Evolutionary conservation across 129 eudicot genomes (phyloP), one percentile per base, ranked within the genome.

Genomic region (Flaveria linearis): DNA sequence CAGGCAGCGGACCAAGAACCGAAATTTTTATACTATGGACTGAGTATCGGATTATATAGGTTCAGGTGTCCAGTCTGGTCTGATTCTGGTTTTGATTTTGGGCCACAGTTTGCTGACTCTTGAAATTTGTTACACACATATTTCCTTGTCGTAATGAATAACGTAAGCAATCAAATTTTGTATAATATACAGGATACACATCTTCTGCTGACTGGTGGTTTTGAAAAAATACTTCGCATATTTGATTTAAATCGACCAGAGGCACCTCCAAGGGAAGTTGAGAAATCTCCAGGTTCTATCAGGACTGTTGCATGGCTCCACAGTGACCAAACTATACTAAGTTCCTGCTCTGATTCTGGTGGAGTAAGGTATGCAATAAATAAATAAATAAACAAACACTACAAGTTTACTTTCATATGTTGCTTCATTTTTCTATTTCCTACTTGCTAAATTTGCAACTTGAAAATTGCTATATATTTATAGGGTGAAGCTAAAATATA

Each of bases 211-310:
- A 92, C 97, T 3, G 97, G 97, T 58, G 96, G 97, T 42, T 69
- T 87, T 82, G 97, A 92, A 75, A 92, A 92, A 73, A 68, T 82
- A 61, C 87, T 92, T 49, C 89, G 96, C 10, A 84, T 89, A 33
- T 92, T 80, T 81, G 97, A 92, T 76, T 68, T 92, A 69, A 92
- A 89, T 75, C 84, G 88, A 18, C 91, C 96, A 18, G 97, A 92
- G 80, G 97, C 96, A 30, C 84, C 97, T 61, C 96, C 97, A 36
- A 84, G 88, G 81, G 97, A 92, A 87, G 85, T 89, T 71, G 92
- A 84, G 23, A 78, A 87, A 55, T 87, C 91, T 73, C 96, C 96
- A 0, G 90, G 92, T 61, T 85, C 97, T 16, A 85, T 91, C 18
- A 85, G 97, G 67, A 85, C 92, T 28, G 78, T 87, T 75, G 79